These are phyloP conservation scores for Ustilago curta DNA, from an alignment of 1,284 basidiomycete genomes.

Conservation along the genomic window DNA sequence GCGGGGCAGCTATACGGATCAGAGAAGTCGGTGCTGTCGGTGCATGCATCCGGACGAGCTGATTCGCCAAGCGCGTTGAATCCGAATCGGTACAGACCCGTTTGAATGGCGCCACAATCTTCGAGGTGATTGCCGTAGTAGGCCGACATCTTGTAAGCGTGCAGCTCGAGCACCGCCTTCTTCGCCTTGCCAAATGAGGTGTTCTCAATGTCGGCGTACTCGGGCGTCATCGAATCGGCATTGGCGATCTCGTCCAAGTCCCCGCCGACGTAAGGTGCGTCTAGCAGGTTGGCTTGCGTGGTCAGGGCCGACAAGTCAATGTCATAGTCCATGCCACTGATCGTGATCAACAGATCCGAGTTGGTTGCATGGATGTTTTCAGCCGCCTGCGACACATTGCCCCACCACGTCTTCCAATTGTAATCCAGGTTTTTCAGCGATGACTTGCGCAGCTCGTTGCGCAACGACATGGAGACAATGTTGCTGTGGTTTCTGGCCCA, in stretches of 20 bases:
- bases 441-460: constrained; percentile 46
- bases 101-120: constrained; percentile 32
- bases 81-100: constrained; percentile 38
- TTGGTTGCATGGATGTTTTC: constrained; percentile 47
- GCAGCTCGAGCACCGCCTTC: constrained; percentile 48
- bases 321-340: constrained; percentile 48
- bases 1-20: constrained; percentile 35
- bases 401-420: constrained; percentile 48
- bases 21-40: constrained; percentile 8
- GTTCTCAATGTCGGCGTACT: constrained; percentile 28
- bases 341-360: constrained; percentile 46
- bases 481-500: constrained; percentile 49
- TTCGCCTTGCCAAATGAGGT: constrained; percentile 40
- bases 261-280: constrained; percentile 28
- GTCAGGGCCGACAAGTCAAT: constrained; percentile 43
- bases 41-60: constrained; percentile 24
- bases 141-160: constrained; percentile 39
- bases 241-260: constrained; percentile 31
- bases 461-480: constrained; percentile 45
- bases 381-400: constrained; percentile 39
- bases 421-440: constrained; percentile 27
- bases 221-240: constrained; percentile 16
- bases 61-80: constrained; percentile 44
- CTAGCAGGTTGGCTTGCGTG: constrained; percentile 24
- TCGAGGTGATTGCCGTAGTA: constrained; percentile 37